Evolutionary conservation across 1,284 basidiomycete species (phyloP), one percentile per base, ranked within the genome.

Genomic region (Heterobasidion occidentale): DNA sequence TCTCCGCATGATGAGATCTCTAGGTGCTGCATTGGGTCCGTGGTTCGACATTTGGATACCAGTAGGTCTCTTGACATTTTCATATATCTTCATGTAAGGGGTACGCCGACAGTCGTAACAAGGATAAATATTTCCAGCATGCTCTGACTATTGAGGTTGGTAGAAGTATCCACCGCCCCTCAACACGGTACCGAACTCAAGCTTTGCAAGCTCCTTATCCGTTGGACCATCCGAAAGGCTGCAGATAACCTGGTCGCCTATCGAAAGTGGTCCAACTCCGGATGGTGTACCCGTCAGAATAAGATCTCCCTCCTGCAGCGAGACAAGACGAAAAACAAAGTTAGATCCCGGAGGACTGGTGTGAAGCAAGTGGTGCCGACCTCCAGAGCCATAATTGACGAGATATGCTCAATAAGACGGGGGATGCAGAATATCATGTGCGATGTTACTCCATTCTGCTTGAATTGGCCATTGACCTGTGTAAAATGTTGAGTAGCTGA

Each of bases 341-440:
- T 53, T 55, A 53, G 35, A 20, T 51, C 50, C 42, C 53, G 44
- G 20, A 55, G 3, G 9, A 51, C 38, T 14, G 9, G 8, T 33
- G 48, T 12, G 48, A 14, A 15, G 19, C 33, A 44, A 14, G 36
- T 46, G n/a, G 7, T 61, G 67, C 84, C 64, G 46, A 88, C 92
- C 78, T 98, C 94, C 17, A 98, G 79, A 0, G 86, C 88, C 94
- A 98, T 98, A 71, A 99, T 97, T 15, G 90, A 89, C 2, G 94
- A 95, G 51, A 97, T 81, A 66, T 97, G 94, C 62, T 90, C 83
- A 63, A 99, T 90, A 55, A 99, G 79, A n/a, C 83, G 77, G 1
- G 95, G 93, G 48, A 99, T 92, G 49, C 79, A 78, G 76, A 96
- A 96, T 60, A 98, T 90, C 96, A 99, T 98, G 69, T 96, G 89